Conservation (phyloP, 2,329 filamentous ascomycete genomes). For the Colletotrichum cereale region DNA sequence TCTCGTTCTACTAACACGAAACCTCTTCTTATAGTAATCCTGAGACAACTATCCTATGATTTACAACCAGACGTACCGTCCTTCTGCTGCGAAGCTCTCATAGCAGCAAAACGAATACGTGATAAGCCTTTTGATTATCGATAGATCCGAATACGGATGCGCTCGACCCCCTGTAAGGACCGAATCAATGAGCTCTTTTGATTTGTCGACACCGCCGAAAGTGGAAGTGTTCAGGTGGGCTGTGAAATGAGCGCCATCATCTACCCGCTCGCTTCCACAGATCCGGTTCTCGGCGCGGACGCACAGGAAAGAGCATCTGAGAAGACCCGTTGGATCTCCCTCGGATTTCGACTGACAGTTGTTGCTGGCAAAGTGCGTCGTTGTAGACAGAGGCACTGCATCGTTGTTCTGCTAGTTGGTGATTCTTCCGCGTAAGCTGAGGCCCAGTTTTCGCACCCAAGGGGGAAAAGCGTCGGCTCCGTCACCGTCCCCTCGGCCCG, state of each 20-base stretch:
- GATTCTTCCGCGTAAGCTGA: neutral
- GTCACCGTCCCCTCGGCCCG: neutral
- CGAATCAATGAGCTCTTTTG: fast-evolving
- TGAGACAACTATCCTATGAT: too few relatives aligned
- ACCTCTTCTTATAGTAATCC: neutral
- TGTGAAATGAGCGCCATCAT: neutral
- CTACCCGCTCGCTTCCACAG: neutral
- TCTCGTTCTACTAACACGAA: too few relatives aligned
- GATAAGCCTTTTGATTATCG: neutral
- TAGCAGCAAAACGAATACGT: constrained; percentile 22
- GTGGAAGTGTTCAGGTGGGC: neutral
- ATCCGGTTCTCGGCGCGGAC: neutral
- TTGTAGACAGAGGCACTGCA: neutral
- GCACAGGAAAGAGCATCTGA: neutral
- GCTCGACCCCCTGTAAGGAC: neutral
- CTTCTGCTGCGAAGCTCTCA: neutral
- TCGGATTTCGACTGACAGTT: fast-evolving
- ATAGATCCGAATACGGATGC: constrained; percentile 35
- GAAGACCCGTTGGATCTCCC: neutral
- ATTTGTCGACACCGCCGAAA: neutral
- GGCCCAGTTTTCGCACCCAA: constrained; percentile 5
- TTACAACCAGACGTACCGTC: neutral
- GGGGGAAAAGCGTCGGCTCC: neutral
- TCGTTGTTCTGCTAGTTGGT: neutral
- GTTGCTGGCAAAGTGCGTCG: neutral